Percentiles rank a stretch among this genome's conserved stretches.
Evolutionary conservation across 345 rosid species (phyloP).

Genomic region (Isatis tinctoria): DNA sequence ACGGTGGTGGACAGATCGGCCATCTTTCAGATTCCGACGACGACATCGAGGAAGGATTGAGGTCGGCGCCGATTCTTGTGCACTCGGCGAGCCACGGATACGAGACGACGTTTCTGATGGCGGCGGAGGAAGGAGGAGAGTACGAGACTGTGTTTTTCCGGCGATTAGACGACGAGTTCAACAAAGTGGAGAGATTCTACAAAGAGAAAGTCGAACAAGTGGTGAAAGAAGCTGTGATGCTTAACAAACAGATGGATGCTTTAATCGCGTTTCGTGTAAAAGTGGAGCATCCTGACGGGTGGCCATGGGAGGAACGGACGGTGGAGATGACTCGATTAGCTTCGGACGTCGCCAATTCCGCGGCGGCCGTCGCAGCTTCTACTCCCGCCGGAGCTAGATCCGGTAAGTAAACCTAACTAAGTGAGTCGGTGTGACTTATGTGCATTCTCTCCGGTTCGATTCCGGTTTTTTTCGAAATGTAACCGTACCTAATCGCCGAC

Average conservation of each 20-base stretch:
- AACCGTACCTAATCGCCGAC: background rate
- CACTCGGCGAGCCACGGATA: slow-evolving; percentile 35
- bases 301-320: slow-evolving; percentile 33
- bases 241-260: slow-evolving; percentile 71
- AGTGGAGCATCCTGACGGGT: slow-evolving; percentile 60
- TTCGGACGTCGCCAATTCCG: slow-evolving; percentile 46
- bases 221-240: slow-evolving; percentile 48
- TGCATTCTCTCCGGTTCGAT: background rate
- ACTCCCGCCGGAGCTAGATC: slow-evolving; percentile 51
- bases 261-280: slow-evolving; percentile 64
- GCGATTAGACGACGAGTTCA: slow-evolving; percentile 62
- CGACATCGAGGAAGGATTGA: slow-evolving; percentile 31
- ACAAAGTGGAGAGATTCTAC: slow-evolving; percentile 54
- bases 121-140: slow-evolving; percentile 61
- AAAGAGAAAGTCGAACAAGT: slow-evolving; percentile 51
- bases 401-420: slow-evolving; percentile 30
- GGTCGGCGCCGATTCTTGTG: slow-evolving; percentile 34
- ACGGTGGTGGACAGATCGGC: background rate
- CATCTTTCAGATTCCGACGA: slow-evolving; percentile 26
- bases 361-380: slow-evolving; percentile 48
- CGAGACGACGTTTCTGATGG: slow-evolving; percentile 53
- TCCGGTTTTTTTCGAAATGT: background rate
- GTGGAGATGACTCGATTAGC: slow-evolving; percentile 64
- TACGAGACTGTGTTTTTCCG: slow-evolving; percentile 55
- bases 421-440: background rate